These are phyloP conservation scores for Fraxinus xanthoxyloides DNA, from an alignment of 305 asterid genomes.

Conservation along the genomic window DNA sequence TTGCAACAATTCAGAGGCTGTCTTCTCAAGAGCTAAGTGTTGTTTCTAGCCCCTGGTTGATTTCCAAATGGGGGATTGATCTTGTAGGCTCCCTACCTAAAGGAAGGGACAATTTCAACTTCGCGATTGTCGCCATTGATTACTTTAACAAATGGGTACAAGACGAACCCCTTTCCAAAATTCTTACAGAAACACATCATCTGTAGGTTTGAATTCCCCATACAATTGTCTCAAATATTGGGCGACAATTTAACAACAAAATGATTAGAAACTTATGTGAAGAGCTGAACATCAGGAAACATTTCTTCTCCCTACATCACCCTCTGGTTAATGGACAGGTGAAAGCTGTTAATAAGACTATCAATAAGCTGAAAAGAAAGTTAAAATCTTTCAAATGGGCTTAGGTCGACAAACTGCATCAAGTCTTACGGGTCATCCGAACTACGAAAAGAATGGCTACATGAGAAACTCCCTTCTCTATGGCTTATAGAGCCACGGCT, in stretches of 20 bases:
- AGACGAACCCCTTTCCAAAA: not conserved
- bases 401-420: not conserved
- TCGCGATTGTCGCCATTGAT: too few relatives aligned
- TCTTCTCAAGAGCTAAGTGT: not conserved
- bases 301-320: not conserved
- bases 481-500: not conserved
- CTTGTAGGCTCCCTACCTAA: not conserved
- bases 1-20: not conserved
- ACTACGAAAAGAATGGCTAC: not conserved
- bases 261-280: not conserved
- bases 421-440: not conserved
- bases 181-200: not conserved
- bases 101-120: not conserved
- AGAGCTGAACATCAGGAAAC: not conserved
- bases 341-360: not conserved
- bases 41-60: not conserved
- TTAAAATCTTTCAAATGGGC: not conserved
- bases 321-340: not conserved
- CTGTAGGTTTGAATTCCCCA: not conserved
- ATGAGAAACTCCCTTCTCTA: not conserved
- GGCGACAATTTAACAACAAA: not conserved
- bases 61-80: not conserved
- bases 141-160: not conserved
- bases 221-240: not conserved
- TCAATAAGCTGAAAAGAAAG: not conserved